Evolutionary conservation across 768 basidiomycete species (phyloP).

Genomic region (Psilocybe azurescens): DNA sequence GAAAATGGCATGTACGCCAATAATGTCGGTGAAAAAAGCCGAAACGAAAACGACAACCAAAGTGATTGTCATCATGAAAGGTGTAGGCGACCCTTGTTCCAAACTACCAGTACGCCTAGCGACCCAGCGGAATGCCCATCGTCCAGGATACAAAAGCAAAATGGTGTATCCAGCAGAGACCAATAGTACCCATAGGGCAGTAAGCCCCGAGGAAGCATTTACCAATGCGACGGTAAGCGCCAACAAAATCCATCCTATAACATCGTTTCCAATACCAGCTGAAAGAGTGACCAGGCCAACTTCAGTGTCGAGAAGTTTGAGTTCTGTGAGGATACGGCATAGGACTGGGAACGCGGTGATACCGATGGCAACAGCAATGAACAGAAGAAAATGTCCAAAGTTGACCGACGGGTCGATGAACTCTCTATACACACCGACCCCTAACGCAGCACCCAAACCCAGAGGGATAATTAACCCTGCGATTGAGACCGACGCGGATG

Average conservation of each 20-base stretch:
- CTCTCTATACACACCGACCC: slow-evolving; percentile 75
- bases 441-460: slow-evolving; percentile 76
- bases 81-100: slow-evolving; percentile 73
- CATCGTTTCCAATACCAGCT: slow-evolving; percentile 82
- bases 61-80: slow-evolving; percentile 80
- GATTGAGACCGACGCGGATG: slow-evolving; percentile 62
- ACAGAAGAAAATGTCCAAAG: slow-evolving; percentile 85
- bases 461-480: slow-evolving; percentile 80
- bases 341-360: slow-evolving; percentile 86
- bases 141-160: slow-evolving; percentile 68
- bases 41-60: slow-evolving; percentile 75
- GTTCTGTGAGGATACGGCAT: slow-evolving; percentile 83
- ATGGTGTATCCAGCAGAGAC: slow-evolving; percentile 66
- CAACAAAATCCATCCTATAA: slow-evolving; percentile 83
- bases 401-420: slow-evolving; percentile 64
- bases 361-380: slow-evolving; percentile 82
- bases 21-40: slow-evolving; percentile 87
- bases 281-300: slow-evolving; percentile 87
- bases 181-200: slow-evolving; percentile 83
- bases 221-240: slow-evolving; percentile 86
- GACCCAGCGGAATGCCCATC: slow-evolving; percentile 70
- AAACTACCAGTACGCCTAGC: slow-evolving; percentile 71
- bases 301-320: slow-evolving; percentile 80
- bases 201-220: slow-evolving; percentile 74
- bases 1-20: slow-evolving; percentile 78